Conservation (phyloP, 1,139 yeast species). For the Suhomyces yuchorum region DNA sequence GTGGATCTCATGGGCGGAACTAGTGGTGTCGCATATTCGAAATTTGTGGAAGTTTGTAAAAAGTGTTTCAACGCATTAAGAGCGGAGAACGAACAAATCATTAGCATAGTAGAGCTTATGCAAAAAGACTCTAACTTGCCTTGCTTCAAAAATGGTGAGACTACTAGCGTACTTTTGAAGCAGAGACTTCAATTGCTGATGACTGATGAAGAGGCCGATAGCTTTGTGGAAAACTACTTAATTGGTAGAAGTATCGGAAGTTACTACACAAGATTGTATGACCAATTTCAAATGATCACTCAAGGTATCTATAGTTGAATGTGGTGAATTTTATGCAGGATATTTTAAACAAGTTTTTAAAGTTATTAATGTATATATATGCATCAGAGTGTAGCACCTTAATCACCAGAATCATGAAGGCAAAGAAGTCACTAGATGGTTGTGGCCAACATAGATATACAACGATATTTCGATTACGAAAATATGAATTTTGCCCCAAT, state of each 20-base stretch:
- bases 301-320: conserved; percentile 82
- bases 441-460: neutral
- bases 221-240: conserved; percentile 71
- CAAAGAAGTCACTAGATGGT: no score
- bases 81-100: conserved; percentile 67
- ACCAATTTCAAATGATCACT: conserved; percentile 89
- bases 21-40: conserved; percentile 57
- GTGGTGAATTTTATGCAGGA: conserved; percentile 8
- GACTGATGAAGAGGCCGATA: conserved; percentile 70
- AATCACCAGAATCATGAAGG: no score
- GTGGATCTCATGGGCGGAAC: conserved; percentile 83
- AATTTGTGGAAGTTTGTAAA: conserved; percentile 64
- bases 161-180: conserved; percentile 72
- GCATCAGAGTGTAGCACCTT: neutral
- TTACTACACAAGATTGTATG: conserved; percentile 86
- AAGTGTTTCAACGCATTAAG: conserved; percentile 74
- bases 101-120: conserved; percentile 88
- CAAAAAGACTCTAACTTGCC: conserved; percentile 87
- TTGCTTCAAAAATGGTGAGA: conserved; percentile 85
- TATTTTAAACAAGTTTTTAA: neutral
- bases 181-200: conserved; percentile 82
- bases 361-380: neutral
- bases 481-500: neutral
- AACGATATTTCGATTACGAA: neutral
- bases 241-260: conserved; percentile 86